These are phyloP conservation scores for Termitomyces titanicus DNA, from an alignment of 768 basidiomycete genomes.

Conservation along the genomic window DNA sequence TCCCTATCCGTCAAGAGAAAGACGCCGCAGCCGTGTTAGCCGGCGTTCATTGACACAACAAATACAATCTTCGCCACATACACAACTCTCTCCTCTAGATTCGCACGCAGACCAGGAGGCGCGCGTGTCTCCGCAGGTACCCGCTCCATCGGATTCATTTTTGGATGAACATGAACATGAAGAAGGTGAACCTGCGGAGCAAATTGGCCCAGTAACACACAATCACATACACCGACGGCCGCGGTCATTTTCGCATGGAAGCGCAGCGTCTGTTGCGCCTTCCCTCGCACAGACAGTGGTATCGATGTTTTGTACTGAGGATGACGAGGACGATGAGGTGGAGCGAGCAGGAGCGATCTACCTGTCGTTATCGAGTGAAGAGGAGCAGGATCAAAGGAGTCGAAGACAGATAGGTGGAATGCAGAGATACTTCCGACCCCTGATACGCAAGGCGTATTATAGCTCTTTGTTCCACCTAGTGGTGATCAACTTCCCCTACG, in stretches of 20 bases:
- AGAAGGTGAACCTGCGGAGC: background rate
- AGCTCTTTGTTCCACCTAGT: slow-evolving; percentile 64
- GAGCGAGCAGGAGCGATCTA: slow-evolving; percentile 12
- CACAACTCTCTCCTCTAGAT: slow-evolving; percentile 29
- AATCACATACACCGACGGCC: slow-evolving; percentile 31
- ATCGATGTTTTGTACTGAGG: slow-evolving; percentile 61
- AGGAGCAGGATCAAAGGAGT: slow-evolving; percentile 8
- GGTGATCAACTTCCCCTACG: slow-evolving; percentile 76
- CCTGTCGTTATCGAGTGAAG: slow-evolving; percentile 9
- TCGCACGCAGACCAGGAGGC: slow-evolving; percentile 32
- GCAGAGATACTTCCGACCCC: slow-evolving; percentile 63
- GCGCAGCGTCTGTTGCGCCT: slow-evolving; percentile 52
- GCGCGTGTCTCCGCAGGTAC: slow-evolving; percentile 20
- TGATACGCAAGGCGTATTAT: slow-evolving; percentile 56
- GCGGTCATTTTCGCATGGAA: slow-evolving; percentile 57
- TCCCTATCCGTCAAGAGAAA: slow-evolving; percentile 55
- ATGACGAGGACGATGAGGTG: slow-evolving; percentile 27
- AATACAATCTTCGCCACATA: slow-evolving; percentile 23
- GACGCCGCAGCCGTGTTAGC: slow-evolving; percentile 31
- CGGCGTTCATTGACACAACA: slow-evolving; percentile 25
- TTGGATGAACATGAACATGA: slow-evolving; percentile 22
- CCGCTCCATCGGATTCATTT: background rate
- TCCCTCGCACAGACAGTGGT: slow-evolving; percentile 67
- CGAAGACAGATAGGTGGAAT: slow-evolving; percentile 23
- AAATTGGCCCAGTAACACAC: slow-evolving; percentile 9